Evolutionary conservation across 306 rosid genomes (phyloP).

Genomic region (Gastrolobium bilobum): DNA sequence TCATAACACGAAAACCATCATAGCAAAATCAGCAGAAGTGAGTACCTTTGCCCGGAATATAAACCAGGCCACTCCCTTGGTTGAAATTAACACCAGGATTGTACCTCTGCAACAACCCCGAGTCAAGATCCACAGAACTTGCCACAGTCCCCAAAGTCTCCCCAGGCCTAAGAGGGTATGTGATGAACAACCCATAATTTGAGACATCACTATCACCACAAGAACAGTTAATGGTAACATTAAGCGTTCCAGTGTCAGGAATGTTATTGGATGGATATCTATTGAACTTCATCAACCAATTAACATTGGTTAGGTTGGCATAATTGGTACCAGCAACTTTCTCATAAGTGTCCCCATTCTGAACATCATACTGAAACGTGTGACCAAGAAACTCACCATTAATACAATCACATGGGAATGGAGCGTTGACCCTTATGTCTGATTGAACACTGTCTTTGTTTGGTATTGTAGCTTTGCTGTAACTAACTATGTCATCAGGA

Average conservation of each 20-base stretch:
- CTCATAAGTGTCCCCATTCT: slow-evolving; percentile 52
- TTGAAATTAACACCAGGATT: slow-evolving; percentile 74
- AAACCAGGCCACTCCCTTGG: slow-evolving; percentile 68
- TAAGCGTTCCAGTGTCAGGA: slow-evolving; percentile 56
- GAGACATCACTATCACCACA: slow-evolving; percentile 69
- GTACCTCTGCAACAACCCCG: slow-evolving; percentile 60
- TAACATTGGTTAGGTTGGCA: slow-evolving; percentile 67
- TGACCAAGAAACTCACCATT: slow-evolving; percentile 60
- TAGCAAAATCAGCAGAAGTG: neutral
- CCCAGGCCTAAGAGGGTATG: slow-evolving; percentile 69
- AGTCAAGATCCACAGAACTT: neutral
- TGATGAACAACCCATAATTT: slow-evolving; percentile 72
- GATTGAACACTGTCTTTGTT: slow-evolving; percentile 49
- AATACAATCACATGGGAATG: slow-evolving; percentile 73
- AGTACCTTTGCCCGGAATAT: slow-evolving; percentile 52
- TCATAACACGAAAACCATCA: neutral
- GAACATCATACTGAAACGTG: slow-evolving; percentile 58
- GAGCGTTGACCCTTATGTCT: slow-evolving; percentile 58
- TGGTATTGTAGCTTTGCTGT: slow-evolving; percentile 57
- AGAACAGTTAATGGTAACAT: slow-evolving; percentile 75
- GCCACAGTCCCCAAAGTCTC: slow-evolving; percentile 62
- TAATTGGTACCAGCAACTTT: slow-evolving; percentile 37
- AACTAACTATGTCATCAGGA: slow-evolving; percentile 52
- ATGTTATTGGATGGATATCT: slow-evolving; percentile 45
- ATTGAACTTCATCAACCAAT: slow-evolving; percentile 61